Conservation (phyloP, 176 grass and related monocot genomes). For the Phyllostachys edulis region DNA sequence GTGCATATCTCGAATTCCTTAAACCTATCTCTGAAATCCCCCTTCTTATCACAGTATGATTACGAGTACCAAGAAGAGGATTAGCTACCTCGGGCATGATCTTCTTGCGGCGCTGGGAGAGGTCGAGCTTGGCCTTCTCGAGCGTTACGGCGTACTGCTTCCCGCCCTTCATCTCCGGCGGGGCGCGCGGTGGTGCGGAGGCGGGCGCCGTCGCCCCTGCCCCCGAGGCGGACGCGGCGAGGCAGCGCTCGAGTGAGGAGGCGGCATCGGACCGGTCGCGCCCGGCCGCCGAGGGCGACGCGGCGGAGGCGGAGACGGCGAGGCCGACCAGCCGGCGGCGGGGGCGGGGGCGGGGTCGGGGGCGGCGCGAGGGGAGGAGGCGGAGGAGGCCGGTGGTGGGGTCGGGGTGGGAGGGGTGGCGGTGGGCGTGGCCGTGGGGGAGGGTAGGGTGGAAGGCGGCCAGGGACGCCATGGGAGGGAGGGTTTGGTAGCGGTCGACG, state of each 20-base stretch:
- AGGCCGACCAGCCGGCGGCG: slow-evolving; percentile 21
- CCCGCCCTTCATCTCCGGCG: slow-evolving; percentile 56
- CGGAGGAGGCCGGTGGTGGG: slow-evolving; percentile 44
- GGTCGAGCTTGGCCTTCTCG: slow-evolving; percentile 73
- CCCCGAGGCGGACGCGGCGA: slow-evolving; percentile 22
- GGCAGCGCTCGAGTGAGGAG: slow-evolving; percentile 49
- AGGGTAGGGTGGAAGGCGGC: slow-evolving; percentile 37
- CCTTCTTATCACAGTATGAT: background rate
- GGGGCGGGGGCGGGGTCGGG: background rate
- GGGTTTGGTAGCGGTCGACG: slow-evolving; percentile 21
- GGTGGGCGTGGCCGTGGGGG: background rate
- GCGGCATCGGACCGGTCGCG: slow-evolving; percentile 32
- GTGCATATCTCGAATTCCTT: slow-evolving; percentile 4
- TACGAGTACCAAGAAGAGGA: background rate
- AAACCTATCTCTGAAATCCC: background rate
- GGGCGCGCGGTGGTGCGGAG: slow-evolving; percentile 14
- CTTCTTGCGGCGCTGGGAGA: slow-evolving; percentile 52
- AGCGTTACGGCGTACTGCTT: slow-evolving; percentile 61
- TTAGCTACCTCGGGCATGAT: slow-evolving; percentile 69
- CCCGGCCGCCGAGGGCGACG: slow-evolving; percentile 29
- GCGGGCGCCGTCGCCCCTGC: slow-evolving; percentile 16
- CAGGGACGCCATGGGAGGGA: slow-evolving; percentile 46
- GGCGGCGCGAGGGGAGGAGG: slow-evolving; percentile 23
- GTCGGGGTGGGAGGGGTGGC: slow-evolving; percentile 44
- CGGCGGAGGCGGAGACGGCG: slow-evolving; percentile 27